Conservation (phyloP, 169 alveolate genomes). For the Eimeria falciformis region DNA sequence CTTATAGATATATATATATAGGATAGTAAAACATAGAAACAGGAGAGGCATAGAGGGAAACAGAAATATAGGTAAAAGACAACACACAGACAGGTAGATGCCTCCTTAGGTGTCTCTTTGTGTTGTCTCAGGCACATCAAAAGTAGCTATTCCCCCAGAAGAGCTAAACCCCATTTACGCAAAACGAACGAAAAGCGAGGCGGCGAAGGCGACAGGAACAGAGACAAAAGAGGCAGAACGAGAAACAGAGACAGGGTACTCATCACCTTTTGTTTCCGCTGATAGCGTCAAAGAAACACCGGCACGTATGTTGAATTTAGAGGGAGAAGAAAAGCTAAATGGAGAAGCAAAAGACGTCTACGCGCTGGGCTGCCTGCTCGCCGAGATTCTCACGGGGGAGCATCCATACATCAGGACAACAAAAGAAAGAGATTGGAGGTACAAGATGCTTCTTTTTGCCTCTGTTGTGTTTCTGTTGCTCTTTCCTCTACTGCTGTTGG, state of each 20-base stretch:
- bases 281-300: too few relatives aligned
- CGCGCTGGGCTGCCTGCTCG: slow-evolving; percentile 22
- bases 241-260: too few relatives aligned
- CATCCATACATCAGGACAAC: neutral
- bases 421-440: neutral
- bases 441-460: neutral
- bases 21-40: too few relatives aligned
- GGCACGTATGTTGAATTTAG: too few relatives aligned
- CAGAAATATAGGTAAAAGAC: too few relatives aligned
- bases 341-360: slow-evolving; percentile 21
- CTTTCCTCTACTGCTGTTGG: neutral
- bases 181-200: neutral
- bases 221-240: too few relatives aligned
- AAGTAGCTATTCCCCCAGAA: neutral
- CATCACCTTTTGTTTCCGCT: too few relatives aligned
- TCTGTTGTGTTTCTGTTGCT: neutral
- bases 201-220: neutral
- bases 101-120: too few relatives aligned
- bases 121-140: neutral
- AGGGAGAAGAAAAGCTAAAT: neutral
- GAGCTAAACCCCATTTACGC: neutral
- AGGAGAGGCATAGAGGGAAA: too few relatives aligned
- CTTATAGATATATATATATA: too few relatives aligned
- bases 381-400: neutral
- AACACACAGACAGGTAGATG: too few relatives aligned